A percentile compares a stretch with the other conserved stretches of the same genome.
These are phyloP conservation scores for Chamaecyparis obtusa DNA, from an alignment of 75 land plant species.

Conservation along the genomic window DNA sequence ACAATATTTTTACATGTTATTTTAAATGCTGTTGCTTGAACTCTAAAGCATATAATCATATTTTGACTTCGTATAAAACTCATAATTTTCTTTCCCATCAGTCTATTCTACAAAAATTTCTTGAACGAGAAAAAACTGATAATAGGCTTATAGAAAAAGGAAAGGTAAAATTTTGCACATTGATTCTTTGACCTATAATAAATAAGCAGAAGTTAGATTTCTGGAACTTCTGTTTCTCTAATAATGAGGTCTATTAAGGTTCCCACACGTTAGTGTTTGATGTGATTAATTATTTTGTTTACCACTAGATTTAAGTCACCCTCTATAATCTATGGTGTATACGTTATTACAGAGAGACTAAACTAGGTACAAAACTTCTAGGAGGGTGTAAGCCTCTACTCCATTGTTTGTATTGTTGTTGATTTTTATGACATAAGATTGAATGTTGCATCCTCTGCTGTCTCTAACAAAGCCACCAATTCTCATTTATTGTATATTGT, in stretches of 20 bases:
- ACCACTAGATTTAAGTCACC: not conserved
- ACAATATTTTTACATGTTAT: not conserved
- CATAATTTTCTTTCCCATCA: not conserved
- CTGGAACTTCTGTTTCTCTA: not conserved
- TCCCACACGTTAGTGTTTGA: not conserved
- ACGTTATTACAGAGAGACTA: not conserved
- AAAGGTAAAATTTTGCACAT: not conserved
- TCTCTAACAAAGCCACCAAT: not conserved
- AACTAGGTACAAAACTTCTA: not conserved
- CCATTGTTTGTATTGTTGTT: too few species aligned
- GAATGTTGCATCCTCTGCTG: not conserved
- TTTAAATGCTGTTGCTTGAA: not conserved
- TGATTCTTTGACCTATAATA: not conserved
- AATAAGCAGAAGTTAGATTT: not conserved
- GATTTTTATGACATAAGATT: too few species aligned
- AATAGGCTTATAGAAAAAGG: not conserved
- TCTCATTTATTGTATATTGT: not conserved
- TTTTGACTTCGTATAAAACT: not conserved
- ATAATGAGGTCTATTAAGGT: too few species aligned
- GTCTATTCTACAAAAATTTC: not conserved
- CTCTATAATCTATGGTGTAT: not conserved
- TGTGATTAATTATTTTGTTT: not conserved
- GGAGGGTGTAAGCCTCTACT: too few species aligned
- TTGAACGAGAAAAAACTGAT: not conserved
- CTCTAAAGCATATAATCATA: not conserved